phyloP scores from a whole-genome alignment of 441 rosid genomes.

The Populus hybrid region DNA sequence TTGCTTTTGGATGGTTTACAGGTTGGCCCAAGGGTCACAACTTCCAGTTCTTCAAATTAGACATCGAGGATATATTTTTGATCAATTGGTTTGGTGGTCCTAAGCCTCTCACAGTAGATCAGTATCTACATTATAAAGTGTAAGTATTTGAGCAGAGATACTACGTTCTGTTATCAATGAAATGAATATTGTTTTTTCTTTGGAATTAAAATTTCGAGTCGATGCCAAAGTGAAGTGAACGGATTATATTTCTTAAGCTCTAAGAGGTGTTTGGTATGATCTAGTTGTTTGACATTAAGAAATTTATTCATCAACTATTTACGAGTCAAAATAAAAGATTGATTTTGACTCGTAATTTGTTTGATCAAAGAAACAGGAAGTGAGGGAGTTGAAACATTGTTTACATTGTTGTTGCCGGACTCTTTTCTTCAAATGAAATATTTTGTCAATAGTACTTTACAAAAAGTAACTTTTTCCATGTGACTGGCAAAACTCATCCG shows the following conservation, averaged over 20 bases:
- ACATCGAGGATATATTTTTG: slow-evolving; percentile 65
- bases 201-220: not conserved
- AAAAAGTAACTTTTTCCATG: not conserved
- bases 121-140: slow-evolving; percentile 56
- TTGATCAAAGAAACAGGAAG: not conserved
- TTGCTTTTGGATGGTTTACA: slow-evolving; percentile 25
- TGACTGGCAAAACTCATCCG: not conserved
- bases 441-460: too few relatives aligned
- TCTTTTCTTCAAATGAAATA: too few relatives aligned
- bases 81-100: slow-evolving; percentile 93
- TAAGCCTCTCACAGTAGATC: slow-evolving; percentile 67
- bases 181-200: not conserved
- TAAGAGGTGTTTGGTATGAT: not conserved
- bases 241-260: not conserved
- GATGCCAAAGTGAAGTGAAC: not conserved
- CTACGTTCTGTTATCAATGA: too few relatives aligned
- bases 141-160: slow-evolving; percentile 30
- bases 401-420: not conserved
- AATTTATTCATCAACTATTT: not conserved
- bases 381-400: not conserved
- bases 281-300: not conserved
- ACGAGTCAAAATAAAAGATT: not conserved
- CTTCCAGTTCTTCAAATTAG: slow-evolving; percentile 67
- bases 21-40: slow-evolving; percentile 82
- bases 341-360: not conserved